Percentiles rank a stretch among this genome's conserved stretches.
These are phyloP conservation scores for Neonectria magnoliae DNA, from an alignment of 2,329 filamentous ascomycete genomes.

Conservation along the genomic window DNA sequence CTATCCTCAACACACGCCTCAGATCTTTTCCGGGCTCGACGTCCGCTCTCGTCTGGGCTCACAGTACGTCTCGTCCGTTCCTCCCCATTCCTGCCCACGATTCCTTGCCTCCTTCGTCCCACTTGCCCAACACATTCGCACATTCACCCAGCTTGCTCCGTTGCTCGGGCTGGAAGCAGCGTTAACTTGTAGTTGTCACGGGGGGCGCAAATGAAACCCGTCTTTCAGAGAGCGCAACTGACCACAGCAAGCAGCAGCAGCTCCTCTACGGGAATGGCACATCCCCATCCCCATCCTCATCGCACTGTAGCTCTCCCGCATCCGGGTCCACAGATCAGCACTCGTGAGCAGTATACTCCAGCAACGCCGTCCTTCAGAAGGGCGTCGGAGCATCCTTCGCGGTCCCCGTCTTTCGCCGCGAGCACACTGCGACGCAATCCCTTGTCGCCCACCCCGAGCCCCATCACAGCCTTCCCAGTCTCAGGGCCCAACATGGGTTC, in stretches of 20 bases:
- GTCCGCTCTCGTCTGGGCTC: conserved; percentile 64
- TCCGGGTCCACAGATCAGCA: conserved; percentile 58
- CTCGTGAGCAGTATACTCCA: conserved; percentile 64
- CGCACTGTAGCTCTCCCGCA: conserved; percentile 62
- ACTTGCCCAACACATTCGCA: neutral
- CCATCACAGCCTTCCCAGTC: conserved; percentile 56
- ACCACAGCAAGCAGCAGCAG: conserved; percentile 54
- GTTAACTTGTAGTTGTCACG: neutral
- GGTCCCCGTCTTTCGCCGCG: conserved; percentile 62
- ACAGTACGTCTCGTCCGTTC: conserved; percentile 57
- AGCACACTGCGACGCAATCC: conserved; percentile 59
- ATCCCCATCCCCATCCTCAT: conserved; percentile 57
- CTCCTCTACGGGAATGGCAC: conserved; percentile 66
- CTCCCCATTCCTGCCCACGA: neutral
- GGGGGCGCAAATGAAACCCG: neutral
- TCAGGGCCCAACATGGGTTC: conserved; percentile 62
- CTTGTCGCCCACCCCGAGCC: conserved; percentile 63
- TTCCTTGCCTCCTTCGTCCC: neutral
- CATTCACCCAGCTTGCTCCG: neutral
- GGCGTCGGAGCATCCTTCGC: conserved; percentile 58
- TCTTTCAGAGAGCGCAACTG: conserved; percentile 27
- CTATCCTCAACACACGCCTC: conserved; percentile 57
- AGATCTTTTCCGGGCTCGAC: conserved; percentile 61
- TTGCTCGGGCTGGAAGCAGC: neutral
- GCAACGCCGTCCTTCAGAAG: conserved; percentile 62